Percentiles rank a stretch among this genome's conserved stretches.
These are phyloP conservation scores for Trifolium repens DNA, from an alignment of 306 rosid species.

Conservation along the genomic window DNA sequence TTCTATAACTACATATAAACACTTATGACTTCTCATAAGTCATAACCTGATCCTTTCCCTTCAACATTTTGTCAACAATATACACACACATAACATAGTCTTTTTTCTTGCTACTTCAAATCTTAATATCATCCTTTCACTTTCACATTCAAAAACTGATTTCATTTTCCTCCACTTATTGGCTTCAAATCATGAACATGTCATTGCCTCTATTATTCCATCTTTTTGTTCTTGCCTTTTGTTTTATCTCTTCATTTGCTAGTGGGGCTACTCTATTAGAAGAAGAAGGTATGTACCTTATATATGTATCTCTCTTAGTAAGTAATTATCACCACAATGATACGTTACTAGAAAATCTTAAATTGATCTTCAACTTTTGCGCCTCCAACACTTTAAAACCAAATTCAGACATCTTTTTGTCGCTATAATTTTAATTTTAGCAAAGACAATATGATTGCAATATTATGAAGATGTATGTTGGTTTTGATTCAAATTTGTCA, in stretches of 20 bases:
- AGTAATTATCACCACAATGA: not conserved
- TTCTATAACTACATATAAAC: not conserved
- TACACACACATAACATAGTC: not conserved
- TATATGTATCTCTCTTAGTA: not conserved
- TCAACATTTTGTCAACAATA: not conserved
- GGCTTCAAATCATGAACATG: conserved; percentile 21
- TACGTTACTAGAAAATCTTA: not conserved
- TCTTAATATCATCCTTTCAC: not conserved
- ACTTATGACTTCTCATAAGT: not conserved
- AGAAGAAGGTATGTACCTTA: conserved; percentile 40
- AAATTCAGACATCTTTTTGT: not conserved
- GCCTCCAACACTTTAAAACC: too few relatives aligned
- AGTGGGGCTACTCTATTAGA: conserved; percentile 38
- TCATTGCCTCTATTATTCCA: conserved; percentile 2
- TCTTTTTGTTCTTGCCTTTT: conserved; percentile 32
- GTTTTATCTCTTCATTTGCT: conserved; percentile 27
- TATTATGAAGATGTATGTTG: too few relatives aligned
- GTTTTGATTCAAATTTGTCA: too few relatives aligned
- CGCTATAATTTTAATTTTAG: too few relatives aligned
- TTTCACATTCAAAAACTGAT: not conserved
- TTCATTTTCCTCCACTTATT: not conserved
- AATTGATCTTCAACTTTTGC: too few relatives aligned
- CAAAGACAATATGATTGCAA: too few relatives aligned
- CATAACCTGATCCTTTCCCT: not conserved
- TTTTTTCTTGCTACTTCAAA: not conserved